A percentile compares a stretch with the other conserved stretches of the same genome.
Evolutionary conservation across 805 yeast species (phyloP).

Genomic region (Saturnispora bothae): DNA sequence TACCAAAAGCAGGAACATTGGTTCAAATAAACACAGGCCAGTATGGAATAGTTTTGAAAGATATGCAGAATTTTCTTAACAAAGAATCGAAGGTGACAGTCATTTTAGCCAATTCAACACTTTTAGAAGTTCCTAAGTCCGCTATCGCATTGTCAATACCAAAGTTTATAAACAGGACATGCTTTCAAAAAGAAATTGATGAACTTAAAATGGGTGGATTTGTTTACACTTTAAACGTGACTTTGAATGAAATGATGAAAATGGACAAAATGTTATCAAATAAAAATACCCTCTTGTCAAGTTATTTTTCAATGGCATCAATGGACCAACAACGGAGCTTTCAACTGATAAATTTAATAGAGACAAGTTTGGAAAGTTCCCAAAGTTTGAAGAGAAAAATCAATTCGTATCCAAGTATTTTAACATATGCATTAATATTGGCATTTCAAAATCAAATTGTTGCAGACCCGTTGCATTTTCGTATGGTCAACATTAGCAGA

Average conservation of each 20-base stretch:
- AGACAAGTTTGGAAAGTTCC: not conserved
- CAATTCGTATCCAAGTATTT: conserved; percentile 4
- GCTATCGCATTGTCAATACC: conserved; percentile 31
- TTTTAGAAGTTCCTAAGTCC: conserved; percentile 37
- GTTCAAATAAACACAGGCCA: not conserved
- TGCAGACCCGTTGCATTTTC: conserved; percentile 21
- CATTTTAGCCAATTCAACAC: conserved; percentile 32
- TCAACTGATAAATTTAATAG: conserved; percentile 3
- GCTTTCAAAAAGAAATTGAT: not conserved
- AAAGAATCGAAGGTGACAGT: conserved; percentile 6
- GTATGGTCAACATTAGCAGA: conserved; percentile 11
- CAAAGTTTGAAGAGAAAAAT: conserved; percentile 4
- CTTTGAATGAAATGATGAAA: conserved; percentile 5
- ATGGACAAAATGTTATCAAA: conserved; percentile 4
- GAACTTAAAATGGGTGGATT: not conserved
- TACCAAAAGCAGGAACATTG: conserved; percentile 11
- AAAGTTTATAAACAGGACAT: conserved; percentile 8
- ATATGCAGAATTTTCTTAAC: conserved; percentile 8
- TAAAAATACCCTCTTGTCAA: conserved; percentile 8
- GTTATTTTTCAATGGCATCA: conserved; percentile 8
- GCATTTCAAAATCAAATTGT: conserved; percentile 17
- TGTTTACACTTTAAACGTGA: conserved; percentile 10
- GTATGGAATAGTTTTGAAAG: conserved; percentile 12
- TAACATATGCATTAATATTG: conserved; percentile 10
- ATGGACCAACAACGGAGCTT: conserved; percentile 12